phyloP scores from a whole-genome alignment of 331 rosid genomes.

The Spiraea crenata region DNA sequence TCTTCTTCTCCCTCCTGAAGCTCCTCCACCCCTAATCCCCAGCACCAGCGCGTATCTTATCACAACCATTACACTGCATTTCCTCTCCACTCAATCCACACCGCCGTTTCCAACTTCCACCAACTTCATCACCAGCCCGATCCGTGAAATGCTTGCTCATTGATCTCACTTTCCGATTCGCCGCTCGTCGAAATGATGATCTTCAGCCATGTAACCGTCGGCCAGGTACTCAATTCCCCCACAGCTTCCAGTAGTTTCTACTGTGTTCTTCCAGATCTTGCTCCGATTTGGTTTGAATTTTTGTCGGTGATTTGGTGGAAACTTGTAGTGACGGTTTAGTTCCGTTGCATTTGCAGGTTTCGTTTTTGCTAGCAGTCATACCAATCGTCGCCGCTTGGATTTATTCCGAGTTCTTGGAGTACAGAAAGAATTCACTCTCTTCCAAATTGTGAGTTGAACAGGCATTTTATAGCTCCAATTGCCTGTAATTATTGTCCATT shows the following conservation, averaged over 20 bases:
- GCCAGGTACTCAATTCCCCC: slow-evolving; percentile 50
- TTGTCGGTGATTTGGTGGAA: background rate
- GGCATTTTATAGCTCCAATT: background rate
- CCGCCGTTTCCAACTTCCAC: too few relatives aligned
- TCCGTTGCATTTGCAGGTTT: slow-evolving; percentile 44
- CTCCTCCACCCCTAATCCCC: background rate
- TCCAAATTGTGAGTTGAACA: slow-evolving; percentile 64
- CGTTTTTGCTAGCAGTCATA: slow-evolving; percentile 63
- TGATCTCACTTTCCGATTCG: slow-evolving; percentile 15
- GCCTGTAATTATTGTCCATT: background rate
- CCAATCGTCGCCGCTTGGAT: slow-evolving; percentile 71
- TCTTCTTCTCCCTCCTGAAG: slow-evolving; percentile 19
- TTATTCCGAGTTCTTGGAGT: slow-evolving; percentile 77
- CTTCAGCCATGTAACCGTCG: slow-evolving; percentile 61
- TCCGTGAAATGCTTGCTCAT: slow-evolving; percentile 48
- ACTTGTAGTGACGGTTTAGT: background rate
- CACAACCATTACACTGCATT: background rate
- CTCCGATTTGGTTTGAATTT: slow-evolving; percentile 5
- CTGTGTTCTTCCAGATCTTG: slow-evolving; percentile 31
- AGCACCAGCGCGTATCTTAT: background rate
- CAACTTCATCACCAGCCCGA: slow-evolving; percentile 1
- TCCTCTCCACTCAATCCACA: background rate
- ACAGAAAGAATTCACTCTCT: slow-evolving; percentile 48
- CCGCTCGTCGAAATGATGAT: slow-evolving; percentile 38
- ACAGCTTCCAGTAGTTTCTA: background rate